These are phyloP conservation scores for Lasiodiplodia sp. DNA, from an alignment of 2,329 filamentous ascomycete species.

Conservation along the genomic window DNA sequence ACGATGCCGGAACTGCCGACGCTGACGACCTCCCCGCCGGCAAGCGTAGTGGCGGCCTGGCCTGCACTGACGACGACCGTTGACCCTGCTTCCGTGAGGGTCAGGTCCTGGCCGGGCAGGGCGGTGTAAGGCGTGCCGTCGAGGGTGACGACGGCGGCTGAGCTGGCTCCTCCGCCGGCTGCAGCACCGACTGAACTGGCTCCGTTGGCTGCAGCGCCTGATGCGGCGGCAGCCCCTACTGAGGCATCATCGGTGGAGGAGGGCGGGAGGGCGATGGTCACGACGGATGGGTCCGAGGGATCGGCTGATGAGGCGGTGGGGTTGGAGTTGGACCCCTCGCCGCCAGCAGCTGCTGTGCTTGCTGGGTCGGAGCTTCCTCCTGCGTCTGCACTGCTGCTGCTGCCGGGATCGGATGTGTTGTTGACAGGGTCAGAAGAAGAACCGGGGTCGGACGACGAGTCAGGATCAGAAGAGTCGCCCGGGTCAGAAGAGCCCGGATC, in stretches of 20 bases:
- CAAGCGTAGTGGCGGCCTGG: background rate
- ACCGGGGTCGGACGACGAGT: background rate
- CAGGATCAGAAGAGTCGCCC: background rate
- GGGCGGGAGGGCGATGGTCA: background rate
- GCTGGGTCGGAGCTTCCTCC: background rate
- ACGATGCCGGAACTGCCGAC: background rate
- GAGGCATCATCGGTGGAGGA: too few relatives aligned
- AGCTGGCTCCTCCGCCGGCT: background rate
- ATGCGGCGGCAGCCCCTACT: too few relatives aligned
- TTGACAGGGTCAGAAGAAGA: too few relatives aligned
- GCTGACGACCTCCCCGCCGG: background rate
- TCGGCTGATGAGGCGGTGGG: too few relatives aligned
- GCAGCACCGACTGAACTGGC: background rate
- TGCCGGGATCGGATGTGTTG: background rate
- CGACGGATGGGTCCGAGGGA: background rate
- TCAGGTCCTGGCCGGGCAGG: background rate
- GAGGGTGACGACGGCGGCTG: background rate
- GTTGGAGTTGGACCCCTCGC: background rate
- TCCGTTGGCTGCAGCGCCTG: background rate
- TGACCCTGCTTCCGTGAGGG: background rate
- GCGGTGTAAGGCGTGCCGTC: background rate
- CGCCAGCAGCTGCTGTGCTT: background rate
- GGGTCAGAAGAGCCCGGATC: too few relatives aligned
- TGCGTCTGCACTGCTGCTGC: background rate
- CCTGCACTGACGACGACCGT: background rate